Percentiles rank a stretch among this genome's conserved stretches.
These are phyloP conservation scores for Quercus phellos DNA, from an alignment of 331 rosid species.

Conservation along the genomic window DNA sequence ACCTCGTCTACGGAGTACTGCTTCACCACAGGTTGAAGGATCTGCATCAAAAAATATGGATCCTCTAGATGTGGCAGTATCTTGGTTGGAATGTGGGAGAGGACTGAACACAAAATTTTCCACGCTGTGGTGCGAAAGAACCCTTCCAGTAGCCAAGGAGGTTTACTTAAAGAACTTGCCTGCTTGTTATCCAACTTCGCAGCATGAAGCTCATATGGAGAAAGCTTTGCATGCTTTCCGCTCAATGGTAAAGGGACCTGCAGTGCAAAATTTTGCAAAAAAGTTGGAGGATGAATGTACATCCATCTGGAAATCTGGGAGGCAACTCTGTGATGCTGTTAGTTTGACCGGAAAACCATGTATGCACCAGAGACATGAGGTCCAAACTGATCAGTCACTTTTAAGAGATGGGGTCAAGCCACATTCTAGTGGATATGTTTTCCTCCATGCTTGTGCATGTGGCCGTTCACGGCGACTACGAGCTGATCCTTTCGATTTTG, in stretches of 20 bases:
- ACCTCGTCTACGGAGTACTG: slow-evolving; percentile 50
- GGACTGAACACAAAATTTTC: slow-evolving; percentile 74
- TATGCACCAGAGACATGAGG: slow-evolving; percentile 79
- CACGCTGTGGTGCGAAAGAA: slow-evolving; percentile 73
- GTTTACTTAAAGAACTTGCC: slow-evolving; percentile 85
- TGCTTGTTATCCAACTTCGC: slow-evolving; percentile 70
- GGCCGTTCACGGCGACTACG: slow-evolving; percentile 70
- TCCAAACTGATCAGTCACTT: slow-evolving; percentile 33
- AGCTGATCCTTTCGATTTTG: slow-evolving; percentile 84
- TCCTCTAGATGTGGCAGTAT: slow-evolving; percentile 69
- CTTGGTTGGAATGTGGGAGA: slow-evolving; percentile 76
- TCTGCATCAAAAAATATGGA: slow-evolving; percentile 43
- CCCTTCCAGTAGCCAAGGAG: slow-evolving; percentile 75
- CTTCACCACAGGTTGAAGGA: slow-evolving; percentile 45
- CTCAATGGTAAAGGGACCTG: slow-evolving; percentile 81
- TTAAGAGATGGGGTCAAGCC: slow-evolving; percentile 31
- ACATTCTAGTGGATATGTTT: slow-evolving; percentile 86
- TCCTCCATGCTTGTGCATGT: slow-evolving; percentile 89
- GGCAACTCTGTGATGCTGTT: slow-evolving; percentile 87
- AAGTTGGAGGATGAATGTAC: slow-evolving; percentile 80
- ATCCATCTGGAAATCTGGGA: slow-evolving; percentile 78
- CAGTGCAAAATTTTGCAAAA: slow-evolving; percentile 59
- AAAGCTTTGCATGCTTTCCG: slow-evolving; percentile 73
- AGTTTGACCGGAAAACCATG: slow-evolving; percentile 95
- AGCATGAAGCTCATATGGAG: slow-evolving; percentile 60